phyloP scores from a whole-genome alignment of 495 filamentous ascomycete species.

The Aspergillus cristatus region DNA sequence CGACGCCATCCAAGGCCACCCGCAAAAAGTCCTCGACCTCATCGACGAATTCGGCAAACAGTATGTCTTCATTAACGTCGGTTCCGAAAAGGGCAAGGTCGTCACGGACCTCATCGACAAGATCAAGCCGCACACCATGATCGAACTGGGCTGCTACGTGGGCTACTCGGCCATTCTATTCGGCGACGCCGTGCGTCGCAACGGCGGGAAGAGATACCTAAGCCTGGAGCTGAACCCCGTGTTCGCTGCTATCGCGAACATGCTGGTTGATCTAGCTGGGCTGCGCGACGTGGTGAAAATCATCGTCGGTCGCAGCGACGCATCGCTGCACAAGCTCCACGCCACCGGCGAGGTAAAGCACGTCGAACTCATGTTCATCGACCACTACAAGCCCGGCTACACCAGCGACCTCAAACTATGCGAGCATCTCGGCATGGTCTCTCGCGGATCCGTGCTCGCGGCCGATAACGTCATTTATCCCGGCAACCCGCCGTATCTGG shows the following conservation, averaged over 20 bases:
- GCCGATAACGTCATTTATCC: conserved; percentile 71
- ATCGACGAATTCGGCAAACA: conserved; percentile 66
- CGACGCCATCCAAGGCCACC: conserved; percentile 53
- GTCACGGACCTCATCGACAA: conserved; percentile 55
- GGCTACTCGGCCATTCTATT: conserved; percentile 74
- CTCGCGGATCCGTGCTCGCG: conserved; percentile 49
- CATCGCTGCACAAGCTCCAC: conserved; percentile 47
- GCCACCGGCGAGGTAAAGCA: conserved; percentile 40
- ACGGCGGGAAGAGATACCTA: conserved; percentile 52
- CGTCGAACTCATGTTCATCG: conserved; percentile 64
- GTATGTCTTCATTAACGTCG: conserved; percentile 69
- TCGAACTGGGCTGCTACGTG: conserved; percentile 76
- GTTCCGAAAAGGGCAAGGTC: conserved; percentile 59
- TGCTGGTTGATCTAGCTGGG: conserved; percentile 59
- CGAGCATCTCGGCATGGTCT: conserved; percentile 56
- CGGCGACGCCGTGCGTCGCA: conserved; percentile 47
- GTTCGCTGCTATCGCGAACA: conserved; percentile 53
- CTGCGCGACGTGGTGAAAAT: conserved; percentile 57
- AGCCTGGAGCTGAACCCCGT: conserved; percentile 60
- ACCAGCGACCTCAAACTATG: conserved; percentile 61
- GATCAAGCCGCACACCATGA: conserved; percentile 55
- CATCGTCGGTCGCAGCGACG: conserved; percentile 54
- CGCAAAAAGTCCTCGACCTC: conserved; percentile 50
- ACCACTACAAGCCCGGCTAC: conserved; percentile 68
- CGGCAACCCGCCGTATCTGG: conserved; percentile 65